These are phyloP conservation scores for Syncephalastrum contaminatum DNA, from an alignment of 371 early-diverging fungal species.

Conservation along the genomic window DNA sequence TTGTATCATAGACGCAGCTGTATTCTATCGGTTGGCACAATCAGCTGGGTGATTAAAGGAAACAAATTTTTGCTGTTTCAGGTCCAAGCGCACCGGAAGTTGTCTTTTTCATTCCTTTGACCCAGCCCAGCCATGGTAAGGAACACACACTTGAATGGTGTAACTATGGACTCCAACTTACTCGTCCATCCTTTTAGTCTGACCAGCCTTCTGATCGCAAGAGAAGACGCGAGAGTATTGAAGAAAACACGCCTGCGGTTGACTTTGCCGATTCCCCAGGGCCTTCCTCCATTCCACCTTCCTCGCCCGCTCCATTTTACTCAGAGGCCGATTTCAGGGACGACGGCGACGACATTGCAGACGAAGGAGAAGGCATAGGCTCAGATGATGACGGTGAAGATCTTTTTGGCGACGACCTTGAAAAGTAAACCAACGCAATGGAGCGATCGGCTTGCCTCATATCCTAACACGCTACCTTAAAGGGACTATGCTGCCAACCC, in stretches of 20 bases:
- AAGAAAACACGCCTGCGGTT: conserved; percentile 11
- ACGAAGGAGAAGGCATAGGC: conserved; percentile 45
- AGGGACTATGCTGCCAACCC: conserved; percentile 80
- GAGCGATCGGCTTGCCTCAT: not conserved
- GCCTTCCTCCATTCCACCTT: conserved; percentile 40
- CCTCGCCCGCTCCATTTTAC: conserved; percentile 44
- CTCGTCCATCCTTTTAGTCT: too few relatives aligned
- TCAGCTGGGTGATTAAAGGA: too few relatives aligned
- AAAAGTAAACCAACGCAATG: conserved; percentile 40
- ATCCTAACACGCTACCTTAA: not conserved
- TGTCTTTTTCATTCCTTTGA: too few relatives aligned
- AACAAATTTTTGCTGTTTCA: too few relatives aligned
- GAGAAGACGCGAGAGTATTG: conserved; percentile 49
- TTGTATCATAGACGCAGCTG: too few relatives aligned
- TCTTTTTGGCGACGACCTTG: conserved; percentile 80
- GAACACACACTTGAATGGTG: too few relatives aligned
- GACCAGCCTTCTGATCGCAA: conserved; percentile 30
- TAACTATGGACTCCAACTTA: too few relatives aligned
- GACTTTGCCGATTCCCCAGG: conserved; percentile 32
- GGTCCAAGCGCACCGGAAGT: too few relatives aligned
- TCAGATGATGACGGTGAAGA: conserved; percentile 82
- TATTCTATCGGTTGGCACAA: too few relatives aligned
- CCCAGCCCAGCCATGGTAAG: too few relatives aligned
- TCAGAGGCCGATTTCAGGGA: conserved; percentile 45
- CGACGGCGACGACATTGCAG: conserved; percentile 31